Percentiles rank a stretch among this genome's conserved stretches.
These are phyloP conservation scores for Flaveria trinervia DNA, from an alignment of 129 eudicot genomes.

Conservation along the genomic window DNA sequence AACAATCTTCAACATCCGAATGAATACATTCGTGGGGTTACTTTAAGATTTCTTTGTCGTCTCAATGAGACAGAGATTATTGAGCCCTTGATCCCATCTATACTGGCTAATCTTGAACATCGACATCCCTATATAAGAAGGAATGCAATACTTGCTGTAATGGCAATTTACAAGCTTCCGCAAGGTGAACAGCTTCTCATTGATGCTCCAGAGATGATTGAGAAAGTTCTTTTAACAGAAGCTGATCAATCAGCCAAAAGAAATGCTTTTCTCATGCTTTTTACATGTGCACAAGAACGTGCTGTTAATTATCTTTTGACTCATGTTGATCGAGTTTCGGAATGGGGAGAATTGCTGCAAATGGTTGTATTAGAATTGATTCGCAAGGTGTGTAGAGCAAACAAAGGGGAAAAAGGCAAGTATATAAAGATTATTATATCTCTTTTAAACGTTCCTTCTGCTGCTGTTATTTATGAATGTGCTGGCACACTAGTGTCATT, in stretches of 20 bases:
- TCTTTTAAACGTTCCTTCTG: constrained; percentile 75
- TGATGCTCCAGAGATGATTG: constrained; percentile 95
- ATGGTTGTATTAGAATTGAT: constrained; percentile 95
- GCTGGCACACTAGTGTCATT: constrained; percentile 92
- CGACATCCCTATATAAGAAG: constrained; percentile 88
- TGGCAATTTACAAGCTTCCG: constrained; percentile 96
- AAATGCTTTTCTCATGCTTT: constrained; percentile 97
- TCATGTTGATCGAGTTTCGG: constrained; percentile 76
- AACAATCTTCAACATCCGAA: constrained; percentile 93
- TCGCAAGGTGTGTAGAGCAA: constrained; percentile 87
- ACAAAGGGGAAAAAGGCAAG: constrained; percentile 83
- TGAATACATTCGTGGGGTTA: constrained; percentile 93
- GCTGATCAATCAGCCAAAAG: constrained; percentile 92
- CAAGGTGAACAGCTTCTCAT: constrained; percentile 92
- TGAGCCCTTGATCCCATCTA: constrained; percentile 91
- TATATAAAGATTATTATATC: constrained; percentile 89
- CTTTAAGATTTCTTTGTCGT: constrained; percentile 89
- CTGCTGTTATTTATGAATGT: constrained; percentile 94
- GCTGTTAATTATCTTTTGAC: constrained; percentile 84
- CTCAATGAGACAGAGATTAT: constrained; percentile 80
- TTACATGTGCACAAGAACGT: constrained; percentile 86
- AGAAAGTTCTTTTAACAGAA: constrained; percentile 77
- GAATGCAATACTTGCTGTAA: constrained; percentile 93
- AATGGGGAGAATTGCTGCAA: constrained; percentile 93
- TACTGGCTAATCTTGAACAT: constrained; percentile 79